Base-by-base conservation (phyloP, 208 protist species). In the Wallacemonas collosoma region DNA sequence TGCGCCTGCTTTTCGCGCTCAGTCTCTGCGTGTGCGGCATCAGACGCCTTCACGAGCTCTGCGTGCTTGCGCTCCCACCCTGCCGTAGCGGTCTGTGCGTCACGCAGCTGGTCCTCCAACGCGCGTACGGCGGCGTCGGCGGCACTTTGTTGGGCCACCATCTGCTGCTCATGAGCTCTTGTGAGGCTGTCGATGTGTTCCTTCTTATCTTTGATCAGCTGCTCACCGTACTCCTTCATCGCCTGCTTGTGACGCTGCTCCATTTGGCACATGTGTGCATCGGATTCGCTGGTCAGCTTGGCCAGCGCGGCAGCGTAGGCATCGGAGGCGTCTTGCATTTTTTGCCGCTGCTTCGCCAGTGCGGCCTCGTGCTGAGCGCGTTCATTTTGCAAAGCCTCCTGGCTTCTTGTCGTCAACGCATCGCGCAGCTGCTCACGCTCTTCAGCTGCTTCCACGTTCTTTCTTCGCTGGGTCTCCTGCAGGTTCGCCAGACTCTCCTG, bases 1-100 rank as follows among this genome's bases (percentile, higher is more conserved):
- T 45, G 68, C 14, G 76, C 66, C 26, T 53, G 14, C 12, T 71
- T 67, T 11, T 77, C 71, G 1, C 88, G 48, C 65, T 90, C 79
- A 7, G 65, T 54, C 9, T 58, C 61, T 8, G 80, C 51, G 51
- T 69, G 53, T 17, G 79, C 44, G 39, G 60, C 26, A 6, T 66
- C 35, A 7, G 62, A 3, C 6, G 56, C 66, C 54, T 72, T 51
- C 43, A 62, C 6, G 9, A 70, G 35, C 6, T 5, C 57, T 3
- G 47, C 54, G 57, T 65, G 12, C 68, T 73, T 56, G 48, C 61
- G 41, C 71, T 47, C 44, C 61, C 53, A 75, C 26, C 38, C 51
- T 65, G 35, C 54, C 43, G n/a, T 35, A n/a, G 64, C 41, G 15
- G 55, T 58, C 64, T 76, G 38, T 7, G 51, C 47, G 44, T 44